phyloP scores from a whole-genome alignment of 2,329 filamentous ascomycete genomes.

The Monilinia fructicola region DNA sequence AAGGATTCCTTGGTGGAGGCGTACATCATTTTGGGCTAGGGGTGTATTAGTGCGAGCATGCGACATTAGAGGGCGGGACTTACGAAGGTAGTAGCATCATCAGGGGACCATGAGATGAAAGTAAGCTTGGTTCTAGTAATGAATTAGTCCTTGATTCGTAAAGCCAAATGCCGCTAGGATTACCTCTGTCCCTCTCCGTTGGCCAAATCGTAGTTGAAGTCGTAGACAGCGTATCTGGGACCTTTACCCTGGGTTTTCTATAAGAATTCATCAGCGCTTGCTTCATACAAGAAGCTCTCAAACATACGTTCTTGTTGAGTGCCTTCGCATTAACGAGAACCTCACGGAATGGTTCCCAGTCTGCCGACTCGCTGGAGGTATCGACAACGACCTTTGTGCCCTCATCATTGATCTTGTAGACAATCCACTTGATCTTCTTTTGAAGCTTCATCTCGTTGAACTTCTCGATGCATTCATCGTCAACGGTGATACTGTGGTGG shows the following conservation, averaged over 20 bases:
- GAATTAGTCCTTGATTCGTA: conserved; percentile 28
- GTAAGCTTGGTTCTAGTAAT: conserved; percentile 68
- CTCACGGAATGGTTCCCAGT: conserved; percentile 74
- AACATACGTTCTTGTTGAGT: conserved; percentile 66
- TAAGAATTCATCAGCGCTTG: conserved; percentile 21
- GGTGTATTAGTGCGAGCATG: background rate
- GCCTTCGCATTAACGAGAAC: conserved; percentile 72
- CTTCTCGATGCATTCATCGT: conserved; percentile 65
- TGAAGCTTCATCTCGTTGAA: conserved; percentile 83
- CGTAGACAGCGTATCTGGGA: conserved; percentile 81
- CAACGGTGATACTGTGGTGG: conserved; percentile 63
- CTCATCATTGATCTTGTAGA: conserved; percentile 84
- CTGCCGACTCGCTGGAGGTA: conserved; percentile 63
- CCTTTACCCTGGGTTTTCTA: conserved; percentile 63
- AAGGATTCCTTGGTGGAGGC: conserved; percentile 84
- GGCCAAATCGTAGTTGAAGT: conserved; percentile 74
- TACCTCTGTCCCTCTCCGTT: conserved; percentile 73
- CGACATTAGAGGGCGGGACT: background rate
- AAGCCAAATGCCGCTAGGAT: conserved; percentile 34
- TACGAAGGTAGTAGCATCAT: conserved; percentile 72
- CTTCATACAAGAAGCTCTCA: background rate
- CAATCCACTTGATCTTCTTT: conserved; percentile 82
- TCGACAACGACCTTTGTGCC: conserved; percentile 81
- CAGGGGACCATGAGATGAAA: conserved; percentile 77
- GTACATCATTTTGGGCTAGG: conserved; percentile 84